These are phyloP conservation scores for Diaporthe vaccinii DNA, from an alignment of 2,329 filamentous ascomycete species.

Conservation along the genomic window DNA sequence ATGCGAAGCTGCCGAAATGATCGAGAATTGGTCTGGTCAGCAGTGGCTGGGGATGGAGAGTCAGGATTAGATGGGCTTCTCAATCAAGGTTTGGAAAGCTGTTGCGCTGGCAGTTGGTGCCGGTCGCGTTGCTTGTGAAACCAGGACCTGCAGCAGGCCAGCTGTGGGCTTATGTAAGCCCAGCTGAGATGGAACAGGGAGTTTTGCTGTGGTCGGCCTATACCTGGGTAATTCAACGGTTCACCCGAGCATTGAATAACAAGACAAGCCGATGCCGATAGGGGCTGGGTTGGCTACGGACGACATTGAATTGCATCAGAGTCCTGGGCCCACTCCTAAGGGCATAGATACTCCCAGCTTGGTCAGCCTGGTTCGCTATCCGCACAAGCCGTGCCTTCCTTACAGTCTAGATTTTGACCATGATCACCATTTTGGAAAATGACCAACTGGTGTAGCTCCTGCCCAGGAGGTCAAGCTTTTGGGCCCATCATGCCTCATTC, in stretches of 20 bases:
- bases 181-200: neutral
- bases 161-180: conserved; percentile 39
- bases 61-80: conserved; percentile 8
- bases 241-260: neutral
- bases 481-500: neutral
- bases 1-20: neutral
- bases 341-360: neutral
- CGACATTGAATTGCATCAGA: neutral
- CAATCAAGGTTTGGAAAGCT: conserved; percentile 20
- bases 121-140: conserved; percentile 33
- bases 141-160: conserved; percentile 20
- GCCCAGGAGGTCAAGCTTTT: neutral
- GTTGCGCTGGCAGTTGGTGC: conserved; percentile 25
- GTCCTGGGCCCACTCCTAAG: neutral
- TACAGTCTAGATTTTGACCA: neutral
- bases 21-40: neutral
- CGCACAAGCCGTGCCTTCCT: neutral
- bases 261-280: neutral
- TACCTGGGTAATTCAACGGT: neutral
- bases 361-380: neutral
- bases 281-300: neutral
- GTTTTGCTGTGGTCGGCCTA: neutral
- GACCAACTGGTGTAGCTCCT: neutral
- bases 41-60: neutral
- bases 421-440: neutral